Percentiles rank a stretch among this genome's conserved stretches.
phyloP scores from a whole-genome alignment of 2,329 filamentous ascomycete genomes.

The Hawksworthiomyces lignivorus region DNA sequence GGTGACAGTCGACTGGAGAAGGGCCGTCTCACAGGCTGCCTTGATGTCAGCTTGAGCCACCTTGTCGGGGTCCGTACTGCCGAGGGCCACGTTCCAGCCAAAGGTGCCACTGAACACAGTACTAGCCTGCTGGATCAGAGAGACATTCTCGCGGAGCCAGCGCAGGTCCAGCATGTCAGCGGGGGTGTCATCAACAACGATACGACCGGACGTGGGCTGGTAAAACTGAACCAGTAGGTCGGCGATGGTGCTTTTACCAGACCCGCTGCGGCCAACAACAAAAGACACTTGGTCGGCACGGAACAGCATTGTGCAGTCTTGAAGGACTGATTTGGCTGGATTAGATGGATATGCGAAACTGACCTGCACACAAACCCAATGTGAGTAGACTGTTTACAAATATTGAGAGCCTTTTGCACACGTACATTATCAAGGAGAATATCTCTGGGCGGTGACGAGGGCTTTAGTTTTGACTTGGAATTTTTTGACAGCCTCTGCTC shows the following conservation, averaged over 20 bases:
- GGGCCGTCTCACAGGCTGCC: conserved; percentile 56
- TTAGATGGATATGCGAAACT: conserved; percentile 75
- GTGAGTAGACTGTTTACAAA: too few species aligned
- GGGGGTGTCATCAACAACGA: conserved; percentile 59
- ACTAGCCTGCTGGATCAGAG: conserved; percentile 74
- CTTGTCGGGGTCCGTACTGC: conserved; percentile 23
- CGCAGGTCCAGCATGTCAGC: conserved; percentile 53
- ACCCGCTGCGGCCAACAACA: conserved; percentile 78
- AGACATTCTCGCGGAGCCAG: conserved; percentile 74
- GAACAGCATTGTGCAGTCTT: conserved; percentile 59
- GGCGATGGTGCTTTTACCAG: conserved; percentile 83
- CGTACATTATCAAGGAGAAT: conserved; percentile 63
- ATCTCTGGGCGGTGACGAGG: conserved; percentile 49
- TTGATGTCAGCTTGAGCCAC: conserved; percentile 50
- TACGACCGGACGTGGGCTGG: conserved; percentile 52
- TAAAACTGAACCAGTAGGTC: conserved; percentile 78
- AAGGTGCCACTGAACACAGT: conserved; percentile 77
- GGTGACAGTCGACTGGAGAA: conserved; percentile 60
- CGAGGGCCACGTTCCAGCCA: conserved; percentile 69
- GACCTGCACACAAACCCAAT: too few species aligned
- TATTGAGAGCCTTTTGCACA: too few species aligned
- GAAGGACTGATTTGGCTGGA: conserved; percentile 50
- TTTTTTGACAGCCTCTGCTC: too few species aligned
- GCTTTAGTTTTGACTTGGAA: conserved; percentile 13
- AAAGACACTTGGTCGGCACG: conserved; percentile 67